Base-by-base conservation (phyloP, 2,329 filamentous ascomycete species). In the Beauveria asiatica region DNA sequence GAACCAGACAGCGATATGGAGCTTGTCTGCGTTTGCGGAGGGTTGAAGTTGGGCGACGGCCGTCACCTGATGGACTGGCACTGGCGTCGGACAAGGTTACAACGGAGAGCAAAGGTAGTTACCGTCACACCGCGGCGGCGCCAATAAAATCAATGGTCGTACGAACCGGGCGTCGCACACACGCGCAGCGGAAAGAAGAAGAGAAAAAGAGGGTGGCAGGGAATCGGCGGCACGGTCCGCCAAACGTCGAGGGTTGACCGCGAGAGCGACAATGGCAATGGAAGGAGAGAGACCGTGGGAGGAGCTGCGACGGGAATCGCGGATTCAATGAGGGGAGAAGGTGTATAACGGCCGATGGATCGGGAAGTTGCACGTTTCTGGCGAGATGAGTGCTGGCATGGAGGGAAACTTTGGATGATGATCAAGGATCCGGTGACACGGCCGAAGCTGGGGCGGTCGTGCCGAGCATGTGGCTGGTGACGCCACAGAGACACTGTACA, bases 401-500 rank as follows among this genome's bases (percentile, higher is more conserved):
- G 19, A 49, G 45, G 19, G 33, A 30, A 57, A n/a, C 17, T 25
- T 25, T 57, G 44, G 27, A 30, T 23, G 45, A 42, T 57, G 44
- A 48, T 37, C 33, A 37, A 33, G 44, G 27, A 41, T 57, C 54
- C 25, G 39, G 42, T 46, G 41, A 37, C 42, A 33, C n/a, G 53
- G 44, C 53, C 42, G 44, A 25, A 56, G 25, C 54, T 57, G 54
- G 42, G 54, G 54, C 19, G 54, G 19, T 45, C 27, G 54, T 57
- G 54, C 54, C 52, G 52, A 55, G 41, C 27, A 8, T 57, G 54
- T 57, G 54, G 54, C 54, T 48, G 54, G 54, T 57, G 13, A 19
- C 52, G 44, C 42, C 42, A 48, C 42, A 48, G 30, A 16, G 33
- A 37, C 5, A 16, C 33, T 37, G 33, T 37, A 37, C 33, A 16